These are phyloP conservation scores for Comarum palustre DNA, from an alignment of 306 rosid genomes.

Conservation along the genomic window DNA sequence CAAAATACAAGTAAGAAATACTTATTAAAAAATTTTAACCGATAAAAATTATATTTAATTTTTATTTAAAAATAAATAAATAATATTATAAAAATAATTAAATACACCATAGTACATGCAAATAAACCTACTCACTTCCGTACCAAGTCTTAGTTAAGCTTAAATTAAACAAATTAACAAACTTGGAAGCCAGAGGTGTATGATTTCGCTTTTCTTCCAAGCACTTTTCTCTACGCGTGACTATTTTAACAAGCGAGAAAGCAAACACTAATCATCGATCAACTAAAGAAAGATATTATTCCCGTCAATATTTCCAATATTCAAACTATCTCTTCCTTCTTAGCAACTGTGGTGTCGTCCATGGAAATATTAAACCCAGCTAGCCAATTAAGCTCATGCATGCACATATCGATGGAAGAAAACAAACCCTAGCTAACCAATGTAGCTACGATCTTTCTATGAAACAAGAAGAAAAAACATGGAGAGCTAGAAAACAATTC, in stretches of 20 bases:
- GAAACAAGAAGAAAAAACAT: background rate
- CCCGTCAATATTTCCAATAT: background rate
- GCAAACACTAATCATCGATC: conserved; percentile 12
- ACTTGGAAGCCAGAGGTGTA: conserved; percentile 34
- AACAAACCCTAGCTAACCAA: conserved; percentile 20
- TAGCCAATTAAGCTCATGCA: conserved; percentile 14
- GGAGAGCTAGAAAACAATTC: conserved; percentile 21
- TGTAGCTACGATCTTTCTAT: conserved; percentile 16
- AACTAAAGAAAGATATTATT: background rate
- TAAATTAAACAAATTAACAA: conserved; percentile 21
- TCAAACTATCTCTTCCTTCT: conserved; percentile 17
- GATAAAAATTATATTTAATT: too few species aligned
- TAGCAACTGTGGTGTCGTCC: conserved; percentile 28
- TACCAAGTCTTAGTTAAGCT: conserved; percentile 18
- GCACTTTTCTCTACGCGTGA: conserved; percentile 60
- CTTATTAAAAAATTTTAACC: too few species aligned
- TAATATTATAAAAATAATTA: too few species aligned
- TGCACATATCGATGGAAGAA: conserved; percentile 15
- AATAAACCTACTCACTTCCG: background rate
- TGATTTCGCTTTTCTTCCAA: conserved; percentile 32
- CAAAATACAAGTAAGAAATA: too few species aligned
- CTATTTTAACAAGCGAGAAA: background rate
- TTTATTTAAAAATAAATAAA: too few species aligned
- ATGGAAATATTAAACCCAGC: conserved; percentile 8
- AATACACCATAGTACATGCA: too few species aligned